Evolutionary conservation across 306 rosid genomes (phyloP).

Genomic region (Quercus agrifolia): DNA sequence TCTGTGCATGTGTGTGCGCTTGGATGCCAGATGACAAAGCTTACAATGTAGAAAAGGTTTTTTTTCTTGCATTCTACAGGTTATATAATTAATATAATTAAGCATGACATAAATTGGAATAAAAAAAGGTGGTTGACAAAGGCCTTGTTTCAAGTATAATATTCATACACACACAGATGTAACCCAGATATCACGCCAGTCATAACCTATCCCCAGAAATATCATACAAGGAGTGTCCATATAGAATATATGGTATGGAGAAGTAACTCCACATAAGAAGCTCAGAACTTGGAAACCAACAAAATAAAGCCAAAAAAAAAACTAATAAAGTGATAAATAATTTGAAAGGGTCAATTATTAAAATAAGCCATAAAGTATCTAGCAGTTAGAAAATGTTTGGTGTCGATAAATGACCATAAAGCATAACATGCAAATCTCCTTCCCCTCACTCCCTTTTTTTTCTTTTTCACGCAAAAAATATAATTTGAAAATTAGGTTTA

Average conservation of each 20-base stretch:
- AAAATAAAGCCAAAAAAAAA: background rate
- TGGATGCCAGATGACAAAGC: background rate
- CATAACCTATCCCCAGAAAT: background rate
- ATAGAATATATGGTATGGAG: background rate
- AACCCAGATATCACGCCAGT: background rate
- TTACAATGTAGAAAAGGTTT: background rate
- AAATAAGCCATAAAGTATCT: background rate
- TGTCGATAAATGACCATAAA: background rate
- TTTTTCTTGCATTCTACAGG: background rate
- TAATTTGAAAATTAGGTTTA: background rate
- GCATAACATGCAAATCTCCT: background rate
- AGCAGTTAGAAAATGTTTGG: background rate
- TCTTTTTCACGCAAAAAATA: background rate
- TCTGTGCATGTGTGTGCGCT: background rate
- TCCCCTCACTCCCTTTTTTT: background rate
- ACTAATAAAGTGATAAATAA: background rate
- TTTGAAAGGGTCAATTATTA: background rate
- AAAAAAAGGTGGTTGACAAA: background rate
- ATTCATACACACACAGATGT: background rate
- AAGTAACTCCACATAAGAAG: background rate
- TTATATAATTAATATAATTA: background rate
- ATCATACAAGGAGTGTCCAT: background rate
- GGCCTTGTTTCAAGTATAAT: background rate
- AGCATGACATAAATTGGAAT: background rate
- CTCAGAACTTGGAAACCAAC: background rate